Percentiles rank a stretch among this genome's conserved stretches.
Evolutionary conservation across 176 grass and related monocot genomes (phyloP).

Genomic region (Pontederia crassipes): DNA sequence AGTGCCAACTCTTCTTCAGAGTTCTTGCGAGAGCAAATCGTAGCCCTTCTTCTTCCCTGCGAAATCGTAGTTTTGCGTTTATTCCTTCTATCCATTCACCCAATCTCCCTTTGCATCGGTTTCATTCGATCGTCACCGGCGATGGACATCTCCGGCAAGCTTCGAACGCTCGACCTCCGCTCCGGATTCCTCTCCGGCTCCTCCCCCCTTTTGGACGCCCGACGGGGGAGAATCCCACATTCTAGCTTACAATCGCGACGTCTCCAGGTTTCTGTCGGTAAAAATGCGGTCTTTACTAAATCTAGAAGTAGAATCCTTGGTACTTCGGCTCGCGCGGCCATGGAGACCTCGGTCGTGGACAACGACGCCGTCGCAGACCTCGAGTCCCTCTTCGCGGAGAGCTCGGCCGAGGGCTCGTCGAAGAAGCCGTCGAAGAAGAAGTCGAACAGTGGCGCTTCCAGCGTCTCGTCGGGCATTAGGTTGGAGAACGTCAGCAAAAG

Average conservation of each 20-base stretch:
- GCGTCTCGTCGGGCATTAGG: slow-evolving; percentile 73
- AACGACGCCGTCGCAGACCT: slow-evolving; percentile 25
- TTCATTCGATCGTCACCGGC: not conserved
- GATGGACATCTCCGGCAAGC: slow-evolving; percentile 61
- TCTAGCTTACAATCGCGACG: not conserved
- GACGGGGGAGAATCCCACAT: not conserved
- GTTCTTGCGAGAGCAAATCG: no score
- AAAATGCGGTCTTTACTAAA: slow-evolving; percentile 4
- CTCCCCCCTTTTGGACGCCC: slow-evolving; percentile 21
- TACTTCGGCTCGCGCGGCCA: slow-evolving; percentile 22
- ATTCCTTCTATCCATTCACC: no score
- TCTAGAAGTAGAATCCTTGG: slow-evolving; percentile 21
- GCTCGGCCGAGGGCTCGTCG: not conserved
- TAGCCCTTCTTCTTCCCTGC: no score
- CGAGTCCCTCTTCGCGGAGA: slow-evolving; percentile 45
- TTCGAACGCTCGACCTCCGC: slow-evolving; percentile 21
- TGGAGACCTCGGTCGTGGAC: slow-evolving; percentile 27
- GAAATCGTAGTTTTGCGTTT: no score
- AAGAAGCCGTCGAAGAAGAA: slow-evolving; percentile 51
- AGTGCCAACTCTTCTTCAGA: no score
- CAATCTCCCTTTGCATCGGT: not conserved
- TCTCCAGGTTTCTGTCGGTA: slow-evolving; percentile 4
- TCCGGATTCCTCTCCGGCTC: slow-evolving; percentile 23
- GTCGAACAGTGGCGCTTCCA: slow-evolving; percentile 58
- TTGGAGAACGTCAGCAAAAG: slow-evolving; percentile 74